Evolutionary conservation across 2,329 filamentous ascomycete genomes (phyloP).

Genomic region (Chaetomium sp.): DNA sequence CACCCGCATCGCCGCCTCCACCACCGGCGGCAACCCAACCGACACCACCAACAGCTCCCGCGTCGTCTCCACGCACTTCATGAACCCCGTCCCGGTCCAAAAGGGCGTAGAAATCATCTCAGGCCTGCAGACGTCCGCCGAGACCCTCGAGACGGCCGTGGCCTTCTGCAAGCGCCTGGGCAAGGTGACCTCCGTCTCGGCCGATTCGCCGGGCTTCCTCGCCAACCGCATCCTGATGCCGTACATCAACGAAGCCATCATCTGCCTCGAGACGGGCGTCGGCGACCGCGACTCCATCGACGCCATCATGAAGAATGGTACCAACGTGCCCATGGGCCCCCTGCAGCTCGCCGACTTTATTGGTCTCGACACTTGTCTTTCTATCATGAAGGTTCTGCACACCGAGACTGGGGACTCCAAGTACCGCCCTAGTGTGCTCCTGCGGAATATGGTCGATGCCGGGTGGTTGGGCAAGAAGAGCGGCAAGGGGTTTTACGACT

Average conservation of each 20-base stretch:
- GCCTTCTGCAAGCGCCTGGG: slow-evolving; percentile 88
- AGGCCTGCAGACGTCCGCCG: slow-evolving; percentile 80
- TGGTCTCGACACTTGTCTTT: slow-evolving; percentile 87
- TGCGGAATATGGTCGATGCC: slow-evolving; percentile 95
- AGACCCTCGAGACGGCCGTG: slow-evolving; percentile 75
- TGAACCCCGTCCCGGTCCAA: slow-evolving; percentile 97
- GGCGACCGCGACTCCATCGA: slow-evolving; percentile 89
- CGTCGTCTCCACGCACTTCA: slow-evolving; percentile 95
- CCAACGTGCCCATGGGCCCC: slow-evolving; percentile 97
- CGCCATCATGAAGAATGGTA: slow-evolving; percentile 98
- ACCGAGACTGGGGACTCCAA: slow-evolving; percentile 91
- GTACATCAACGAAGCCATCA: slow-evolving; percentile 97
- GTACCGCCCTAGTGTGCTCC: slow-evolving; percentile 80
- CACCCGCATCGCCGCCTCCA: slow-evolving; percentile 87
- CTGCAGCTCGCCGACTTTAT: slow-evolving; percentile 94
- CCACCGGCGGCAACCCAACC: slow-evolving; percentile 62
- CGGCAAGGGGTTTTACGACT: slow-evolving; percentile 92
- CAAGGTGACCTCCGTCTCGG: slow-evolving; percentile 81
- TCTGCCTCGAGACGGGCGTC: slow-evolving; percentile 89
- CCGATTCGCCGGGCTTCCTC: slow-evolving; percentile 87
- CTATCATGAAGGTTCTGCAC: slow-evolving; percentile 95
- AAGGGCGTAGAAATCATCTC: slow-evolving; percentile 98
- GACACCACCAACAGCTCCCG: slow-evolving; percentile 77
- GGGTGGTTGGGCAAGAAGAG: slow-evolving; percentile 98
- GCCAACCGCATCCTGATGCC: slow-evolving; percentile 98